Conservation (phyloP, 2,329 filamentous ascomycete genomes). For the Zymoseptoria pseudotritici region DNA sequence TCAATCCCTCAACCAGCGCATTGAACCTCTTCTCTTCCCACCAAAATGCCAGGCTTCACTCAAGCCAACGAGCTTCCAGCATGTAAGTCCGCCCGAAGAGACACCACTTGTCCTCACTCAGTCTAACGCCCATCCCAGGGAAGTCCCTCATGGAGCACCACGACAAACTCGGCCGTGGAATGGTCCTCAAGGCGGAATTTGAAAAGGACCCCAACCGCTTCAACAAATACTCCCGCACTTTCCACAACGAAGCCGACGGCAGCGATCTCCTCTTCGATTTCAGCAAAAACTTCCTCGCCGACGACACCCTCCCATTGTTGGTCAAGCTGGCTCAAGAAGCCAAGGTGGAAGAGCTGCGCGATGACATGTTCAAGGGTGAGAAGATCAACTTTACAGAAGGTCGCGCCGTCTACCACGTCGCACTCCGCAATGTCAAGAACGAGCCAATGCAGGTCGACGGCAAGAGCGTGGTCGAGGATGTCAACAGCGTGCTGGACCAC, state of each 20-base stretch:
- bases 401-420: constrained; percentile 90
- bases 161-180: constrained; percentile 74
- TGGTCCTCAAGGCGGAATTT: constrained; percentile 91
- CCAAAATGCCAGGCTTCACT: constrained; percentile 56
- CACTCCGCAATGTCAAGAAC: constrained; percentile 81
- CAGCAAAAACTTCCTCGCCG: constrained; percentile 95
- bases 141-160: constrained; percentile 85
- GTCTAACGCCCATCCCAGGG: background rate
- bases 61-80: constrained; percentile 79
- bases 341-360: constrained; percentile 82
- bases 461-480: constrained; percentile 86
- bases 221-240: constrained; percentile 79
- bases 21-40: background rate
- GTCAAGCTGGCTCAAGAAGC: constrained; percentile 88
- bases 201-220: constrained; percentile 81
- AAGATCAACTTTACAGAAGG: constrained; percentile 99
- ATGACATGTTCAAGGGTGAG: constrained; percentile 95
- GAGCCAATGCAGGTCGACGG: constrained; percentile 79
- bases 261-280: constrained; percentile 95
- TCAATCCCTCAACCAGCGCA: background rate
- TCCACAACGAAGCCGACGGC: constrained; percentile 68
- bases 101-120: background rate
- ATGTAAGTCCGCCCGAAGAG: constrained; percentile 47
- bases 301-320: constrained; percentile 81
- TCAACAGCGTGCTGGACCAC: constrained; percentile 85